phyloP scores from a whole-genome alignment of 2,329 filamentous ascomycete species.

The Allantophomopsis cytisporea region DNA sequence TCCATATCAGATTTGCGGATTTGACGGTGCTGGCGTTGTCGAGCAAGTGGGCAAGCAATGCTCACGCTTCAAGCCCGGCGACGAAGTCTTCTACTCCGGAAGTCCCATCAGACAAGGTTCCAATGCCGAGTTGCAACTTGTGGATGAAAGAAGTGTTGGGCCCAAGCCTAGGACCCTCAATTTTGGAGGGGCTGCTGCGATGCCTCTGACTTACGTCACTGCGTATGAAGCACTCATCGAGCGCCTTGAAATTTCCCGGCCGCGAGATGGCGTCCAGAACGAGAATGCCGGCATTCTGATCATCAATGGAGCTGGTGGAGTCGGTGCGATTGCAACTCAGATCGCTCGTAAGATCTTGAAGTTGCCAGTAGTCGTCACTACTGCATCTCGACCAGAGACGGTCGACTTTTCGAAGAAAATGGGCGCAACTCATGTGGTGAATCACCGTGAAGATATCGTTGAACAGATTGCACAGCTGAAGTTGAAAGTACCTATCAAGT shows the following conservation, averaged over 20 bases:
- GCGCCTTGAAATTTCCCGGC: conserved; percentile 18
- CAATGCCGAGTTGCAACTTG: conserved; percentile 26
- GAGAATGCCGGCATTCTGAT: conserved; percentile 24
- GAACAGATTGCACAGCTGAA: conserved; percentile 21
- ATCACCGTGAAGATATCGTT: conserved; percentile 25
- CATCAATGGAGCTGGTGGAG: conserved; percentile 30
- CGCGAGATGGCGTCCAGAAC: background rate
- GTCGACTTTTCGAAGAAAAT: conserved; percentile 22
- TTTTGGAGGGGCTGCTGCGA: conserved; percentile 25
- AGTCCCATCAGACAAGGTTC: conserved; percentile 24
- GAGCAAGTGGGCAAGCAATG: conserved; percentile 18
- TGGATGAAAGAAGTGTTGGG: conserved; percentile 24
- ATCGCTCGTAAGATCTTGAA: conserved; percentile 24
- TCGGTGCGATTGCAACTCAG: conserved; percentile 28
- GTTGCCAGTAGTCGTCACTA: conserved; percentile 27
- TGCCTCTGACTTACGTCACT: conserved; percentile 28
- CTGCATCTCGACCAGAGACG: conserved; percentile 26
- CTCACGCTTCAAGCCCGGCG: conserved; percentile 23
- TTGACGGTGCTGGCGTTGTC: conserved; percentile 26
- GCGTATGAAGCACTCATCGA: conserved; percentile 29
- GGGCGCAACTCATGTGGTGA: conserved; percentile 28
- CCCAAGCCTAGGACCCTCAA: conserved; percentile 24
- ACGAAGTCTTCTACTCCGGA: conserved; percentile 28
- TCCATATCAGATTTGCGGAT: conserved; percentile 25
- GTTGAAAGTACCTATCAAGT: conserved; percentile 23